phyloP scores from a whole-genome alignment of 2,329 filamentous ascomycete genomes.

The Alternaria incomplexa region DNA sequence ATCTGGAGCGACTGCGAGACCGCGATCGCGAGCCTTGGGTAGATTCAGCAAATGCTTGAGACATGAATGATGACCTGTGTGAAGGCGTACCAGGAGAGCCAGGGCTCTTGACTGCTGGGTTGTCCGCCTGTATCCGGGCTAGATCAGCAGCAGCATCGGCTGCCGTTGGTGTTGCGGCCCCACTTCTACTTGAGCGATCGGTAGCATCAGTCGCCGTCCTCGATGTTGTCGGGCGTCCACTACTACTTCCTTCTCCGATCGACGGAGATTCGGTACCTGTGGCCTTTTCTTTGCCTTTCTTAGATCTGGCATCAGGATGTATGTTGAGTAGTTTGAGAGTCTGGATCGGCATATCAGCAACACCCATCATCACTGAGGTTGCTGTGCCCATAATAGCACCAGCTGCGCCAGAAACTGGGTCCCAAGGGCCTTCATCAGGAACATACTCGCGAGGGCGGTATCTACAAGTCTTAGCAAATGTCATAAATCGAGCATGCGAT shows the following conservation, averaged over 20 bases:
- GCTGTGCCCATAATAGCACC: constrained; percentile 83
- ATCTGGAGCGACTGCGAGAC: constrained; percentile 18
- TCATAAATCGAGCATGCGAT: neutral
- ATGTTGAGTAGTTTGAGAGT: constrained; percentile 58
- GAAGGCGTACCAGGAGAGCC: constrained; percentile 28
- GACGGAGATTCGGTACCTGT: constrained; percentile 14
- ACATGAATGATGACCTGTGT: constrained; percentile 39
- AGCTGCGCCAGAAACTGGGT: constrained; percentile 61
- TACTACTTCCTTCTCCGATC: constrained; percentile 19
- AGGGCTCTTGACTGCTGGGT: constrained; percentile 13
- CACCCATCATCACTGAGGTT: constrained; percentile 78
- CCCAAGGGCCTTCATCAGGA: constrained; percentile 49
- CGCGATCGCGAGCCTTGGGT: constrained; percentile 36
- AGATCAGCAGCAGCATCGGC: constrained; percentile 13
- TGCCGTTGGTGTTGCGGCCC: constrained; percentile 25
- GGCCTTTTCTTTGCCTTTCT: constrained; percentile 37
- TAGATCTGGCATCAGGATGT: constrained; percentile 45
- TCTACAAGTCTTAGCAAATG: constrained; percentile 25
- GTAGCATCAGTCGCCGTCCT: constrained; percentile 20
- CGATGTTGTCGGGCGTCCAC: constrained; percentile 17
- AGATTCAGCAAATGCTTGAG: constrained; percentile 40
- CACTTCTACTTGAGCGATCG: constrained; percentile 23
- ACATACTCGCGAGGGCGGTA: constrained; percentile 48
- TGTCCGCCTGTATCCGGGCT: constrained; percentile 12
- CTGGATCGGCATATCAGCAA: constrained; percentile 72